These are phyloP conservation scores for Gyrodon lividus DNA, from an alignment of 768 basidiomycete species.

Conservation along the genomic window DNA sequence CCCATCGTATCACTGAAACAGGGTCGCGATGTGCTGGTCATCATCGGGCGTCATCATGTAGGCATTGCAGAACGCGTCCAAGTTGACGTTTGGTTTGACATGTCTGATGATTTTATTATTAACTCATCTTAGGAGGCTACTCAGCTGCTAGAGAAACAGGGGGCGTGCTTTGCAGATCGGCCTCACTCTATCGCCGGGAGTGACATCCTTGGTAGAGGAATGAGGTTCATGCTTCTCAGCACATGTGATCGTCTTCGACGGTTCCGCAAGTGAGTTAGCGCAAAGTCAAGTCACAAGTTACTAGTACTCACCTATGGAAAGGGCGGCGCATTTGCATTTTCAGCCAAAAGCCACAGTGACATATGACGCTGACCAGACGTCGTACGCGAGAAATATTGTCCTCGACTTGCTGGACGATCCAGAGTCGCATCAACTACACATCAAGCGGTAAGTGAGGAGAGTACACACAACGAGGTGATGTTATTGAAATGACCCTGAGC, in stretches of 20 bases:
- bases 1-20: slow-evolving; percentile 26
- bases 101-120: background rate
- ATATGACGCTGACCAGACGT: slow-evolving; percentile 47
- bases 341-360: slow-evolving; percentile 46
- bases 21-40: slow-evolving; percentile 26
- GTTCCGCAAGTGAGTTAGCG: slow-evolving; percentile 44
- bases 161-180: slow-evolving; percentile 48
- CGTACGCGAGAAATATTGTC: slow-evolving; percentile 28
- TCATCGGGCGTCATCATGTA: slow-evolving; percentile 23
- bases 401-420: slow-evolving; percentile 24
- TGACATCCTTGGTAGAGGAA: slow-evolving; percentile 56
- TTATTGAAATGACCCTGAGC: background rate
- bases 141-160: slow-evolving; percentile 62
- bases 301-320: slow-evolving; percentile 12
- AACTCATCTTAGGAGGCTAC: slow-evolving; percentile 40
- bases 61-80: background rate
- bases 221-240: slow-evolving; percentile 52
- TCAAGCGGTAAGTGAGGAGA: slow-evolving; percentile 41
- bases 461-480: background rate
- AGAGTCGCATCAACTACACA: slow-evolving; percentile 22
- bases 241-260: slow-evolving; percentile 57
- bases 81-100: too few species aligned
- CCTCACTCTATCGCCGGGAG: slow-evolving; percentile 54
- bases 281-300: background rate
- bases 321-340: slow-evolving; percentile 53